phyloP scores from a whole-genome alignment of 2,329 filamentous ascomycete species.

The Fusarium mundagurra region DNA sequence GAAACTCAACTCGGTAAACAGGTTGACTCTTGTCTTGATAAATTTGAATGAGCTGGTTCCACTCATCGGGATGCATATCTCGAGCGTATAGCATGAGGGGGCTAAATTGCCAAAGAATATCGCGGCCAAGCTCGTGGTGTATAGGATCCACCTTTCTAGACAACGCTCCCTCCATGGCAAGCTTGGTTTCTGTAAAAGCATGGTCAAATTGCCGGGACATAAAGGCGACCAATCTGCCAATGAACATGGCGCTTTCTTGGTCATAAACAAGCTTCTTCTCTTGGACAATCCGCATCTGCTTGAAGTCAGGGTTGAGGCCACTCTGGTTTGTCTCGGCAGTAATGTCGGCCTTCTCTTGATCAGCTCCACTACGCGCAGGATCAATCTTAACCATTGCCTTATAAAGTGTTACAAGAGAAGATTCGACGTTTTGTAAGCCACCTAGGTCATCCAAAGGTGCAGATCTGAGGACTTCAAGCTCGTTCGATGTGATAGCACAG shows the following conservation, averaged over 20 bases:
- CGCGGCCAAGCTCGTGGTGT: constrained; percentile 77
- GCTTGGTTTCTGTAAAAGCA: constrained; percentile 75
- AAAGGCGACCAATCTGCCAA: constrained; percentile 82
- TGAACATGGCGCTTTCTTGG: constrained; percentile 78
- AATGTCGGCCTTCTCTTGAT: constrained; percentile 59
- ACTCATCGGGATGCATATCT: constrained; percentile 83
- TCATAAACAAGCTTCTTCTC: constrained; percentile 94
- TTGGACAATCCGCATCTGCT: constrained; percentile 91
- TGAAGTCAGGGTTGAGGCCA: constrained; percentile 76
- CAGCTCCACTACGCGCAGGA: constrained; percentile 72
- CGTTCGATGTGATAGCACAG: constrained; percentile 84
- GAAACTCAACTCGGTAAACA: constrained; percentile 85
- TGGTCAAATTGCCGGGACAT: constrained; percentile 84
- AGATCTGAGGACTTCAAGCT: constrained; percentile 75
- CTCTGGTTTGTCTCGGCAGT: constrained; percentile 55
- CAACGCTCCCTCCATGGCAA: constrained; percentile 68
- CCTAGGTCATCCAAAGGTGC: constrained; percentile 76
- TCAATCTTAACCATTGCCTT: constrained; percentile 95
- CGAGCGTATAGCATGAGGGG: constrained; percentile 88
- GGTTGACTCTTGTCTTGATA: constrained; percentile 82
- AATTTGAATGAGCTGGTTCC: constrained; percentile 80
- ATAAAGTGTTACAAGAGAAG: constrained; percentile 81
- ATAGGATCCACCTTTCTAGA: constrained; percentile 74
- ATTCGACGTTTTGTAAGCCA: constrained; percentile 82
- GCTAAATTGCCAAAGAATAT: constrained; percentile 86